Evolutionary conservation across 805 yeast genomes (phyloP).

Genomic region (Candida berthetii): DNA sequence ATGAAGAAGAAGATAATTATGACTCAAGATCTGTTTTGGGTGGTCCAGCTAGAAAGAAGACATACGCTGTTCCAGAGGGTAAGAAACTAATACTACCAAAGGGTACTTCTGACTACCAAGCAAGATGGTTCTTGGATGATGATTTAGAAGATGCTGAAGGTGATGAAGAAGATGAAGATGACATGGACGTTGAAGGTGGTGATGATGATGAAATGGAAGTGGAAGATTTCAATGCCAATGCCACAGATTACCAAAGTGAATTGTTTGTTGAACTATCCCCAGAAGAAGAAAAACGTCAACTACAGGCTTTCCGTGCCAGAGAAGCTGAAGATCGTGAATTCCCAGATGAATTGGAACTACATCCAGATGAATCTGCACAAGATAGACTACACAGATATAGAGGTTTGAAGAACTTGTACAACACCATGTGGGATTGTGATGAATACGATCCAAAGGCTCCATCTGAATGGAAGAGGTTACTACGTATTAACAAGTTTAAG

Average conservation of each 20-base stretch:
- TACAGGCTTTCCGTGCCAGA: slow-evolving; percentile 55
- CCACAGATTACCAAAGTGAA: slow-evolving; percentile 44
- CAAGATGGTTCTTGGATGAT: slow-evolving; percentile 73
- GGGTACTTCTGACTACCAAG: slow-evolving; percentile 76
- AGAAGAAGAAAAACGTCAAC: slow-evolving; percentile 81
- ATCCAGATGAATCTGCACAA: slow-evolving; percentile 68
- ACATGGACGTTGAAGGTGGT: slow-evolving; percentile 21
- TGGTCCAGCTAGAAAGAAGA: slow-evolving; percentile 8
- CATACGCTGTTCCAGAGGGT: slow-evolving; percentile 2
- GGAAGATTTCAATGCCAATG: slow-evolving; percentile 33
- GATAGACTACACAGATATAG: slow-evolving; percentile 75
- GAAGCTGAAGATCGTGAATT: slow-evolving; percentile 85
- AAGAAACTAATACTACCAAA: slow-evolving; percentile 49
- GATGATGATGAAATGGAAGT: slow-evolving; percentile 23
- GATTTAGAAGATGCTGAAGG: slow-evolving; percentile 29
- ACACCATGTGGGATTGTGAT: slow-evolving; percentile 82
- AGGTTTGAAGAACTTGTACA: slow-evolving; percentile 78
- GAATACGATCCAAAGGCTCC: slow-evolving; percentile 78
- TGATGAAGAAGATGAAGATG: slow-evolving; percentile 19
- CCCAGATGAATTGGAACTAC: slow-evolving; percentile 91
- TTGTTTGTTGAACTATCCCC: slow-evolving; percentile 67
- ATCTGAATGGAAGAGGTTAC: slow-evolving; percentile 65
- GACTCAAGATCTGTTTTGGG: slow-evolving; percentile 16
- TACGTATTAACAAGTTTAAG: slow-evolving; percentile 70
- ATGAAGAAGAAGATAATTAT: slow-evolving; percentile 22